Conservation (phyloP, 352 stramenopile species). For the Phytophthora colocasiae region DNA sequence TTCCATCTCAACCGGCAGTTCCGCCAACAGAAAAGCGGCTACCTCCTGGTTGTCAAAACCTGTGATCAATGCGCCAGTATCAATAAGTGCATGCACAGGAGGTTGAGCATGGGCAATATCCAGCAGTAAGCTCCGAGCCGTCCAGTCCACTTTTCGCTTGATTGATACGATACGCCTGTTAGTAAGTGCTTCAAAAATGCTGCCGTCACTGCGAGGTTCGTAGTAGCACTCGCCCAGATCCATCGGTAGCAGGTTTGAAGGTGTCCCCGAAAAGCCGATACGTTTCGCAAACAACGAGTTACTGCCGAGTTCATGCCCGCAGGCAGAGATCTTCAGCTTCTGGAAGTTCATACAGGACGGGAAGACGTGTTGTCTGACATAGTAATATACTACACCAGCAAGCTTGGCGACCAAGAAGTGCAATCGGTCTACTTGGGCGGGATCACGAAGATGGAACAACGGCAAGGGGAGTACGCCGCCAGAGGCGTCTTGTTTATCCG, state of each 20-base stretch:
- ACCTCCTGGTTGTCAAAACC: constrained; percentile 92
- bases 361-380: constrained; percentile 98
- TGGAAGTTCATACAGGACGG: constrained; percentile 99
- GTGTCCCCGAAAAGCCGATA: constrained; percentile 99
- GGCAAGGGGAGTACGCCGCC: constrained; percentile 93
- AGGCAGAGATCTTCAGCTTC: constrained; percentile 98
- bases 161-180: constrained; percentile 91
- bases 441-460: constrained; percentile 97
- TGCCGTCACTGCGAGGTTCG: constrained; percentile 98
- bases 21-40: constrained; percentile 77
- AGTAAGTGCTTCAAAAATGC: constrained; percentile 98
- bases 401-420: constrained; percentile 95
- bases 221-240: constrained; percentile 99
- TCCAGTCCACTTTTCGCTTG: constrained; percentile 87
- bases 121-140: constrained; percentile 69
- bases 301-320: constrained; percentile 98
- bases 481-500: constrained; percentile 38
- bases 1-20: constrained; percentile 83
- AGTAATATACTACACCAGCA: constrained; percentile 97
- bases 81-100: constrained; percentile 90
- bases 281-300: constrained; percentile 97
- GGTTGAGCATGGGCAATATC: constrained; percentile 81
- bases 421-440: constrained; percentile 95
- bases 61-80: constrained; percentile 93
- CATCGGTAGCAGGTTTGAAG: constrained; percentile 98